phyloP scores from a whole-genome alignment of 805 yeast genomes.

The Schizosaccharomyces cryophilus region DNA sequence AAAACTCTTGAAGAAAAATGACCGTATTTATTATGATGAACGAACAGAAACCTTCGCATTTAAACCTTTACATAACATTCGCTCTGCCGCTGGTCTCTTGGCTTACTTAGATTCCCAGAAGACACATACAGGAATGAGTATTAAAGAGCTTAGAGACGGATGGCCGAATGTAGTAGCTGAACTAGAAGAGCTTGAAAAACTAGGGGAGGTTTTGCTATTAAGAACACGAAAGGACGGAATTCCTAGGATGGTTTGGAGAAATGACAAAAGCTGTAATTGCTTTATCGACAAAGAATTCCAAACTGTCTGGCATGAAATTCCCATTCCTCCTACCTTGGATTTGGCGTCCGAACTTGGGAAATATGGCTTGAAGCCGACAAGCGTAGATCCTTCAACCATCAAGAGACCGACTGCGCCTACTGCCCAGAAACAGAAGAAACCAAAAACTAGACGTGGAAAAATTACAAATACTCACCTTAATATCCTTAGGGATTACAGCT shows the following conservation, averaged over 20 bases:
- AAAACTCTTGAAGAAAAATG: slow-evolving; percentile 48
- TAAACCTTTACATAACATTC: slow-evolving; percentile 69
- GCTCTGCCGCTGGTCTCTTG: slow-evolving; percentile 52
- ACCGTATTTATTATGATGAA: slow-evolving; percentile 47
- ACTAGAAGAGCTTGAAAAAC: slow-evolving; percentile 52
- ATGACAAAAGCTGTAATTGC: slow-evolving; percentile 15
- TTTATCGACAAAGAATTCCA: slow-evolving; percentile 54
- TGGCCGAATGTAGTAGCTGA: slow-evolving; percentile 79
- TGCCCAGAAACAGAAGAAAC: slow-evolving; percentile 63
- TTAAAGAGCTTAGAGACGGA: slow-evolving; percentile 64
- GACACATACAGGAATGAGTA: slow-evolving; percentile 68
- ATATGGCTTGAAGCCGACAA: slow-evolving; percentile 84
- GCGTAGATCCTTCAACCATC: slow-evolving; percentile 89
- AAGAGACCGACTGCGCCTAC: slow-evolving; percentile 35
- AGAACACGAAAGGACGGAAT: slow-evolving; percentile 81
- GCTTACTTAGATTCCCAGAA: slow-evolving; percentile 53
- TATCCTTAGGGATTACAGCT: slow-evolving; percentile 55
- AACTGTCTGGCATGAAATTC: slow-evolving; percentile 52
- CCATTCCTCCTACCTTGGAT: slow-evolving; percentile 60
- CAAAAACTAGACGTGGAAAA: slow-evolving; percentile 51
- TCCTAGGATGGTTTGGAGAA: slow-evolving; percentile 85
- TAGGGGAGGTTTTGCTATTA: slow-evolving; percentile 34
- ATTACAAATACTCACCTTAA: slow-evolving; percentile 95
- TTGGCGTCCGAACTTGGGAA: slow-evolving; percentile 55
- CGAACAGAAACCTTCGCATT: slow-evolving; percentile 49